A percentile compares a stretch with the other conserved stretches of the same genome.
These are phyloP conservation scores for Neoboletus brunneissimus DNA, from an alignment of 768 basidiomycete species.

Conservation along the genomic window DNA sequence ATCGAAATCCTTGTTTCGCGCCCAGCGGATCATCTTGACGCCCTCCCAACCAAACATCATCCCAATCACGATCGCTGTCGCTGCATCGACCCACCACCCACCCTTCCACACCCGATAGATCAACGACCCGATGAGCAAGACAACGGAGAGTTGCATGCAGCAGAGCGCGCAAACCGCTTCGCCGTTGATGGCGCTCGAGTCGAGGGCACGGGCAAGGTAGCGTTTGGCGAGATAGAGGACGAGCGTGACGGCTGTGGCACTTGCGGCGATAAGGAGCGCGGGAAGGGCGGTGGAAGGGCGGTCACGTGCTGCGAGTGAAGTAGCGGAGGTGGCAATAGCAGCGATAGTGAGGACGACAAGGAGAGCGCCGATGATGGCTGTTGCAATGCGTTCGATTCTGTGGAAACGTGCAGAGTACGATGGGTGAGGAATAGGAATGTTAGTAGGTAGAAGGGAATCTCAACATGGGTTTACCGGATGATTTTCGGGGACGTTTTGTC, in stretches of 20 bases:
- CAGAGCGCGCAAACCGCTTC: constrained; percentile 45
- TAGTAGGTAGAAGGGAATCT: neutral
- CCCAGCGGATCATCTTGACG: constrained; percentile 42
- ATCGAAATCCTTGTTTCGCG: constrained; percentile 31
- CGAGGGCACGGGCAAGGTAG: constrained; percentile 42
- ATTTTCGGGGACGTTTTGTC: constrained; percentile 1
- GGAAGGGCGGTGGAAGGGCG: constrained; percentile 39
- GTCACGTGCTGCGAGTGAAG: constrained; percentile 34
- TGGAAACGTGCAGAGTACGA: neutral
- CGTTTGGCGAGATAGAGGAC: constrained; percentile 45
- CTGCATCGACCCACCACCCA: constrained; percentile 50
- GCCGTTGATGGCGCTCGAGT: constrained; percentile 43
- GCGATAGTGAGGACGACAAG: constrained; percentile 38
- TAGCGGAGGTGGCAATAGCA: constrained; percentile 37
- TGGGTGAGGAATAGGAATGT: neutral
- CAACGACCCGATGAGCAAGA: constrained; percentile 41
- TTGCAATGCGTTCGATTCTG: constrained; percentile 39
- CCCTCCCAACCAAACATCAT: constrained; percentile 47
- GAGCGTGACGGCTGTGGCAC: constrained; percentile 38
- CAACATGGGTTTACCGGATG: constrained; percentile 11
- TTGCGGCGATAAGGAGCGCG: constrained; percentile 43
- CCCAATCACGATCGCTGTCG: constrained; percentile 40
- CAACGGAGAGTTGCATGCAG: constrained; percentile 43
- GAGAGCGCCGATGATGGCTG: constrained; percentile 36
- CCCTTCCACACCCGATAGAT: constrained; percentile 40